Evolutionary conservation across 805 yeast species (phyloP).

Genomic region (Candida insectorum): DNA sequence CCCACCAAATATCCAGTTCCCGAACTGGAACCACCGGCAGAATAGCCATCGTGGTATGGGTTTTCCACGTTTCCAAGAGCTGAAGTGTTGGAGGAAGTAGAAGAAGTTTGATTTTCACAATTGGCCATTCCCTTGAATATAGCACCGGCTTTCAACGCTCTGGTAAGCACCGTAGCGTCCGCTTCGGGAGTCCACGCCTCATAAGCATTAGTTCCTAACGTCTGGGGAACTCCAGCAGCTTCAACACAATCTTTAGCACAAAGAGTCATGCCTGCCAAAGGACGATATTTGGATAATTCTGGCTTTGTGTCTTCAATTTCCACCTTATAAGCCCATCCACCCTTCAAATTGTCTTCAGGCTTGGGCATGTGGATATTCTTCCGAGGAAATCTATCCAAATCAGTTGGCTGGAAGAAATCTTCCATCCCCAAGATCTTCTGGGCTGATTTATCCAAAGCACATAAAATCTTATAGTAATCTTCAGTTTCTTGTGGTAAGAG

Average conservation of each 20-base stretch:
- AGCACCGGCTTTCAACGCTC: slow-evolving; percentile 13
- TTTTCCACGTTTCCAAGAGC: slow-evolving; percentile 15
- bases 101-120: slow-evolving; percentile 14
- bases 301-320: slow-evolving; percentile 16
- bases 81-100: slow-evolving; percentile 15
- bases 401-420: slow-evolving; percentile 11
- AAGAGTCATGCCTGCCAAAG: slow-evolving; percentile 11
- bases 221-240: slow-evolving; percentile 13
- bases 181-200: slow-evolving; percentile 13
- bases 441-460: slow-evolving; percentile 13
- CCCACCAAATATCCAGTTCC: slow-evolving; percentile 52
- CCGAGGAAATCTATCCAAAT: slow-evolving; percentile 9
- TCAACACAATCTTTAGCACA: slow-evolving; percentile 14
- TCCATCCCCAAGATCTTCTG: slow-evolving; percentile 10
- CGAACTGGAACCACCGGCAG: slow-evolving; percentile 48
- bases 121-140: slow-evolving; percentile 13
- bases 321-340: slow-evolving; percentile 16
- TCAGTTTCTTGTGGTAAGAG: slow-evolving; percentile 7
- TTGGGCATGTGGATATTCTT: slow-evolving; percentile 5
- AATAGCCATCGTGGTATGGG: slow-evolving; percentile 13
- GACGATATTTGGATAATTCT: slow-evolving; percentile 6
- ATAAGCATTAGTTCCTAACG: slow-evolving; percentile 14
- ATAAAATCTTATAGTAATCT: slow-evolving; percentile 12
- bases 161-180: slow-evolving; percentile 12
- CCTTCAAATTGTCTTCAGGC: slow-evolving; percentile 9